These are phyloP conservation scores for Macrophomina pseudophaseolina DNA, from an alignment of 2,329 filamentous ascomycete genomes.

Conservation along the genomic window DNA sequence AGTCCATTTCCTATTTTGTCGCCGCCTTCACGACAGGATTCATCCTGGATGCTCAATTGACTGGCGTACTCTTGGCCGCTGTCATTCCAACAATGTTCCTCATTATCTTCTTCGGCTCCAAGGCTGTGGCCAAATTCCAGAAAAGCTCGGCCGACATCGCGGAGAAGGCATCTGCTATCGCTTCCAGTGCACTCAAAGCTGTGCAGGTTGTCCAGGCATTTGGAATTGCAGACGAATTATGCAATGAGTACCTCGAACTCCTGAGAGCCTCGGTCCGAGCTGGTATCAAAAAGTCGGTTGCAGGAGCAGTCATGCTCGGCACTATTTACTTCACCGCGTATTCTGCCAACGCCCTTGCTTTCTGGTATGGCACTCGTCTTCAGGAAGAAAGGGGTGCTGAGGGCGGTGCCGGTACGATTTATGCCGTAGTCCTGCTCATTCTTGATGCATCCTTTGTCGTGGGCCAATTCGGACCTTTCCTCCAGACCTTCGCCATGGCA, in stretches of 20 bases:
- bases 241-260: conserved; percentile 43
- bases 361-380: conserved; percentile 46
- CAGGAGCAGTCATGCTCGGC: conserved; percentile 49
- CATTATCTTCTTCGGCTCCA: conserved; percentile 50
- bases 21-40: conserved; percentile 54
- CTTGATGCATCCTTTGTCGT: conserved; percentile 69
- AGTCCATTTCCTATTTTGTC: conserved; percentile 53
- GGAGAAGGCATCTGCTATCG: conserved; percentile 50
- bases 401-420: conserved; percentile 57
- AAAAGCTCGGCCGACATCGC: conserved; percentile 45
- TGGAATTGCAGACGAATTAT: conserved; percentile 48
- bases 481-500: conserved; percentile 61
- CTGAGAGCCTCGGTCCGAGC: conserved; percentile 42
- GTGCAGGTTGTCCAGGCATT: conserved; percentile 57
- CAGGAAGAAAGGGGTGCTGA: conserved; percentile 36
- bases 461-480: conserved; percentile 66
- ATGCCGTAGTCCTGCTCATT: conserved; percentile 68
- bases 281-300: conserved; percentile 49
- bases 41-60: conserved; percentile 48
- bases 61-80: conserved; percentile 49
- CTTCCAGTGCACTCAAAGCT: conserved; percentile 52
- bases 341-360: conserved; percentile 52
- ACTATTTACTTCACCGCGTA: conserved; percentile 53
- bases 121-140: conserved; percentile 46
- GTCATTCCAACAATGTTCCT: conserved; percentile 57